Evolutionary conservation across 192 early-diverging fungal species (phyloP).

Genomic region (Linderina pennispora): DNA sequence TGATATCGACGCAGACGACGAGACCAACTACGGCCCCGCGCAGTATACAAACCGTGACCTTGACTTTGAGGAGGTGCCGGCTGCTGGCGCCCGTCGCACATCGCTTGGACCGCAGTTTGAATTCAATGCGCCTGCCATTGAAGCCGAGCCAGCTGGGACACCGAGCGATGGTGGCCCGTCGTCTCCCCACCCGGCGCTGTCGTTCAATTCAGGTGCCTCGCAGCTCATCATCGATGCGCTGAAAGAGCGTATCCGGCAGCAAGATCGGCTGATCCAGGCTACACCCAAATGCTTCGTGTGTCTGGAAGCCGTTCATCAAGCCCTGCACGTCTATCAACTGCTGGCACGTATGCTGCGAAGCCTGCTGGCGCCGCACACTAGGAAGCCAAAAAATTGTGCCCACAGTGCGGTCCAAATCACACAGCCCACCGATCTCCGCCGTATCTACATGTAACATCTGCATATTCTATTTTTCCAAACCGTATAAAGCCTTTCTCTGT

Average conservation of each 20-base stretch:
- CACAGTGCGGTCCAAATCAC: conserved; percentile 88
- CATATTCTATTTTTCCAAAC: background rate
- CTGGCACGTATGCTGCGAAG: conserved; percentile 91
- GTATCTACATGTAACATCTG: conserved; percentile 66
- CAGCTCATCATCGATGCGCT: conserved; percentile 77
- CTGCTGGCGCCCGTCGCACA: conserved; percentile 36
- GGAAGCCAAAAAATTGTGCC: conserved; percentile 85
- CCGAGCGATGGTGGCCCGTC: background rate
- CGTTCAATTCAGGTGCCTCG: conserved; percentile 12
- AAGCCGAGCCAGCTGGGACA: background rate
- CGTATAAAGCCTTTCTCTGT: too few relatives aligned
- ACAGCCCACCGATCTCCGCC: conserved; percentile 68
- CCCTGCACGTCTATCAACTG: conserved; percentile 76
- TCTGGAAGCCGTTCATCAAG: conserved; percentile 59
- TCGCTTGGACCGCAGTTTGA: conserved; percentile 30
- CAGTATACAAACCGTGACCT: conserved; percentile 74
- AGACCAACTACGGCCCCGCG: conserved; percentile 58
- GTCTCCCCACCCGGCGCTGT: conserved; percentile 14
- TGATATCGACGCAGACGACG: conserved; percentile 78
- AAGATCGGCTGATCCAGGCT: conserved; percentile 46
- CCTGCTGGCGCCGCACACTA: conserved; percentile 81
- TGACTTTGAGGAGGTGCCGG: conserved; percentile 33
- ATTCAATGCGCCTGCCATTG: conserved; percentile 4
- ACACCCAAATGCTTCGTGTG: conserved; percentile 74
- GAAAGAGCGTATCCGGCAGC: conserved; percentile 60